phyloP scores from a whole-genome alignment of 2,329 filamentous ascomycete species.

The Fusarium veterinarium region DNA sequence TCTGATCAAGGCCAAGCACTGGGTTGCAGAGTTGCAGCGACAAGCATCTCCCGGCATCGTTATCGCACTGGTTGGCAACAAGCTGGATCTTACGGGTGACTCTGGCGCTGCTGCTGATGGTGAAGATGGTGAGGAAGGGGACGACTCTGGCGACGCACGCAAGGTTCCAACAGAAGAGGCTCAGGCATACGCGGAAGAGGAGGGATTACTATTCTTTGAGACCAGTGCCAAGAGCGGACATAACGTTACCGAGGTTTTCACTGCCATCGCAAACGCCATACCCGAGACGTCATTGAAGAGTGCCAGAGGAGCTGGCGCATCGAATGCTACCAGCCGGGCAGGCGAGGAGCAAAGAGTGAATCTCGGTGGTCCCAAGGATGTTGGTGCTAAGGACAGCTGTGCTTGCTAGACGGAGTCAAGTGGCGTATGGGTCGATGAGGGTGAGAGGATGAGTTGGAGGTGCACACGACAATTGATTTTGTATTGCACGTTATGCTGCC shows the following conservation, averaged over 20 bases:
- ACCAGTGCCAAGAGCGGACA: conserved; percentile 96
- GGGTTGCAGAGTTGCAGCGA: conserved; percentile 96
- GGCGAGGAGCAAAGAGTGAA: conserved; percentile 83
- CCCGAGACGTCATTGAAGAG: conserved; percentile 97
- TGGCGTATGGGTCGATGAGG: conserved; percentile 13
- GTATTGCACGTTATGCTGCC: conserved; percentile 43
- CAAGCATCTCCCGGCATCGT: conserved; percentile 97
- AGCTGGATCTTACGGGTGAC: conserved; percentile 86
- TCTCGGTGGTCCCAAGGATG: conserved; percentile 77
- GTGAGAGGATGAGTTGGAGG: conserved; percentile 17
- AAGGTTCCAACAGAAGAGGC: conserved; percentile 94
- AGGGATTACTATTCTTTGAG: conserved; percentile 95
- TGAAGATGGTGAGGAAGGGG: conserved; percentile 66
- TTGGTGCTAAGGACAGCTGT: conserved; percentile 88
- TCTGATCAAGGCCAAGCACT: conserved; percentile 96
- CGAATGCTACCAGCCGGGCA: conserved; percentile 68
- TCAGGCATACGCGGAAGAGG: conserved; percentile 93
- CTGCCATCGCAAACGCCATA: conserved; percentile 97
- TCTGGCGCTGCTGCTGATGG: conserved; percentile 55
- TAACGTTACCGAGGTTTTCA: conserved; percentile 96
- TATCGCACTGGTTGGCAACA: conserved; percentile 97
- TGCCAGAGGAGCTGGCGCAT: conserved; percentile 77
- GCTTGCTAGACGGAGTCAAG: conserved; percentile 71
- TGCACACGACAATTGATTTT: conserved; percentile 36
- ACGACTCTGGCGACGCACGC: conserved; percentile 78